Conservation (phyloP, 2,329 filamentous ascomycete genomes). For the Cryoendolithus antarcticus region DNA sequence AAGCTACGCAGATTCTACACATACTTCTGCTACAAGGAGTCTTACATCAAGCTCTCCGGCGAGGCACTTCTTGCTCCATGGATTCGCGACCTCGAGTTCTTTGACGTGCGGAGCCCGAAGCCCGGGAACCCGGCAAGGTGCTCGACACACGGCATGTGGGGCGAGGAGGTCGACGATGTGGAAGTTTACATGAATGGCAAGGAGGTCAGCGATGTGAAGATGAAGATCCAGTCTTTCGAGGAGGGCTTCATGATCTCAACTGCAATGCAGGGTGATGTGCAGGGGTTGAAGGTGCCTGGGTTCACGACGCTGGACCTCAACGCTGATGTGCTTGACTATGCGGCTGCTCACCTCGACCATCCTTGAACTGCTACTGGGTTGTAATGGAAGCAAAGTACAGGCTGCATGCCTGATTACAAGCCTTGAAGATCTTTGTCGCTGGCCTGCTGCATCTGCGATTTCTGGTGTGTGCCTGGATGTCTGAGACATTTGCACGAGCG, state of each 20-base stretch:
- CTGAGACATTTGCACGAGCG: no score
- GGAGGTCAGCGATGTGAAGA: conserved; percentile 38
- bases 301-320: conserved; percentile 21
- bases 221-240: conserved; percentile 48
- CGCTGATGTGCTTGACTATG: conserved; percentile 18
- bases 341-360: conserved; percentile 11
- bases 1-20: conserved; percentile 63
- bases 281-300: conserved; percentile 18
- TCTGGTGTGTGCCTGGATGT: no score
- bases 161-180: conserved; percentile 34
- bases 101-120: conserved; percentile 45
- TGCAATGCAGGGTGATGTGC: conserved; percentile 30
- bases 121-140: conserved; percentile 31
- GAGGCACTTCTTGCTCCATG: conserved; percentile 64
- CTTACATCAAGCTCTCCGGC: conserved; percentile 72
- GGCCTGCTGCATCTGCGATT: no score
- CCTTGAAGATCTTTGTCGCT: conserved; percentile 1
- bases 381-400: no score
- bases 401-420: neutral
- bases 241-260: conserved; percentile 47
- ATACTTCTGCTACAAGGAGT: conserved; percentile 68
- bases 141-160: conserved; percentile 33
- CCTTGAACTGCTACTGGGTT: no score
- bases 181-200: conserved; percentile 38
- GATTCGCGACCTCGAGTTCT: conserved; percentile 59